These are phyloP conservation scores for Pistacia atlantica DNA, from an alignment of 345 rosid species.

Conservation along the genomic window DNA sequence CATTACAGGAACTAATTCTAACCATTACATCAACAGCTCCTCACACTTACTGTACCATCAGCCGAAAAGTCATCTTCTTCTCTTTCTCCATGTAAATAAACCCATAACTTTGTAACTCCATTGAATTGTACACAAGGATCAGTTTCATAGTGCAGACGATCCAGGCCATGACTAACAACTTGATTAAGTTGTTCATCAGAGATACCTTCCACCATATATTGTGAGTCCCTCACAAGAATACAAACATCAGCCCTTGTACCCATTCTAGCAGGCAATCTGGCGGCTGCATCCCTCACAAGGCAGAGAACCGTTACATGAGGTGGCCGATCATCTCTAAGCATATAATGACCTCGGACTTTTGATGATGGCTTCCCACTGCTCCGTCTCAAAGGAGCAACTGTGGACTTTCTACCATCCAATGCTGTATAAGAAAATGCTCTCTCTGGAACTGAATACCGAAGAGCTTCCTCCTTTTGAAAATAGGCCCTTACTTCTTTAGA, in stretches of 20 bases:
- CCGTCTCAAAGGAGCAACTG: slow-evolving; percentile 98
- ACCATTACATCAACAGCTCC: not conserved
- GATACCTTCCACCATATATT: slow-evolving; percentile 87
- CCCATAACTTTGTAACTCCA: slow-evolving; percentile 94
- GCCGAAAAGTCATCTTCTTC: slow-evolving; percentile 99
- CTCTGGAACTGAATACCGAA: slow-evolving; percentile 96
- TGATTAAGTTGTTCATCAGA: slow-evolving; percentile 92
- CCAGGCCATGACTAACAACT: slow-evolving; percentile 97
- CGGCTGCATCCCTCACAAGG: slow-evolving; percentile 98
- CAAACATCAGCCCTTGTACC: slow-evolving; percentile 99
- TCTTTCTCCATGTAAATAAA: slow-evolving; percentile 89
- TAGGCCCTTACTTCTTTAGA: slow-evolving; percentile 85
- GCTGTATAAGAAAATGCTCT: slow-evolving; percentile 97
- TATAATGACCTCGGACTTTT: slow-evolving; percentile 97
- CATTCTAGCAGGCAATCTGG: slow-evolving; percentile 96
- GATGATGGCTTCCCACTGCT: slow-evolving; percentile 99
- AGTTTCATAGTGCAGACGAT: slow-evolving; percentile 96
- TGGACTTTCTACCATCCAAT: slow-evolving; percentile 94
- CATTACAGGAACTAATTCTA: not conserved
- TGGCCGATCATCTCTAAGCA: slow-evolving; percentile 98
- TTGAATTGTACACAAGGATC: slow-evolving; percentile 99
- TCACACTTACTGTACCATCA: slow-evolving; percentile 63
- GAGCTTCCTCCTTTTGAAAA: slow-evolving; percentile 86
- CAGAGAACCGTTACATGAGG: slow-evolving; percentile 98
- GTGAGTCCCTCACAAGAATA: slow-evolving; percentile 92